Conservation (phyloP, 805 yeast species). For the Saccharomycopsis sp. region DNA sequence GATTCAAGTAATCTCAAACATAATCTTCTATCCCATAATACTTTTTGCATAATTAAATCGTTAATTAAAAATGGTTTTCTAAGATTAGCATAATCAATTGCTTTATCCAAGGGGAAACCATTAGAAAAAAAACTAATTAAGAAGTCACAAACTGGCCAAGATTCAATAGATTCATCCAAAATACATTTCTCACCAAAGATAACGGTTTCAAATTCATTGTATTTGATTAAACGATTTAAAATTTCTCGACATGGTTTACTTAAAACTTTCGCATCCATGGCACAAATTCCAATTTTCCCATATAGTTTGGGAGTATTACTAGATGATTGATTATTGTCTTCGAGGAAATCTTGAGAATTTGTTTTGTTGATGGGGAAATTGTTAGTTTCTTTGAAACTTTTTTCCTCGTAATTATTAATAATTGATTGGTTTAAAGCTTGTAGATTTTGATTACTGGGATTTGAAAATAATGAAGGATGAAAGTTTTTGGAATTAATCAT, state of each 20-base stretch:
- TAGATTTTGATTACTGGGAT: neutral
- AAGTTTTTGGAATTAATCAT: neutral
- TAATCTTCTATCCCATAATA: slow-evolving; percentile 94
- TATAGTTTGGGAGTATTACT: slow-evolving; percentile 1
- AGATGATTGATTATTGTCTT: no score
- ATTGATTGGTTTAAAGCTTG: neutral
- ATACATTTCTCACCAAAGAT: slow-evolving; percentile 97
- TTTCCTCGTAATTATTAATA: neutral
- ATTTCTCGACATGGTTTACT: slow-evolving; percentile 93
- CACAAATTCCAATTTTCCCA: slow-evolving; percentile 97
- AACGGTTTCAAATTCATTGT: slow-evolving; percentile 93
- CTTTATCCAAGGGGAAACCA: slow-evolving; percentile 95
- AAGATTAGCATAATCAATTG: slow-evolving; percentile 78
- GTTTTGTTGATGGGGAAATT: neutral
- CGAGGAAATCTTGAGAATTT: neutral
- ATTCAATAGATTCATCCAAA: slow-evolving; percentile 83
- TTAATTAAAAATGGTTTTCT: slow-evolving; percentile 86
- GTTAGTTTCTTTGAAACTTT: neutral
- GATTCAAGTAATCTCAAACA: slow-evolving; percentile 72
- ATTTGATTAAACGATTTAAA: slow-evolving; percentile 74
- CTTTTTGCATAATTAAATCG: slow-evolving; percentile 83
- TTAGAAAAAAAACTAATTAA: slow-evolving; percentile 86
- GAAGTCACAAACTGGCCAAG: slow-evolving; percentile 99
- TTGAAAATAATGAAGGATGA: neutral
- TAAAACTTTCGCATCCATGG: slow-evolving; percentile 95